Base-by-base conservation (phyloP, 805 yeast species). In the Dipodascus geniculatus region DNA sequence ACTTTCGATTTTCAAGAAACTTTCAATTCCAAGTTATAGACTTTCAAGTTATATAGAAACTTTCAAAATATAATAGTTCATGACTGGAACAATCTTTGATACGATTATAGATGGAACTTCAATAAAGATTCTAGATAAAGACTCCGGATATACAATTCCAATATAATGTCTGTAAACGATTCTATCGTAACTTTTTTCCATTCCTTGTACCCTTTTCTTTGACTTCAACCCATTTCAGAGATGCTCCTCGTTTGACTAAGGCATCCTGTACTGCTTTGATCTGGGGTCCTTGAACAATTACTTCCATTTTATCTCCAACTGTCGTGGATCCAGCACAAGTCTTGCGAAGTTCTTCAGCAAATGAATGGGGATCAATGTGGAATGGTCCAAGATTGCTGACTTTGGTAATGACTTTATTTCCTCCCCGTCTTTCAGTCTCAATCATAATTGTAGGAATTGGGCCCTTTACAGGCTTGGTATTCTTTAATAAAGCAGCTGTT, bases 211-310 rank as follows among this genome's bases (percentile, higher is more conserved):
- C 73, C 77, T 68, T 76, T 80, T 85, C 85, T 54, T 77, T 81
- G 54, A 79, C 76, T 22, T 75, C 77, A 17, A 91, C 81, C 83
- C 84, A 85, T 17, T 74, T 66, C 2, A 75, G 65, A 22, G 84
- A 82, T 23, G 91, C 68, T 0, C 96, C 95, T 52, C 73, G 71
- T 55, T 80, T 71, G 48, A 70, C 74, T 54, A 90, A 68, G 48
- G 83, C 65, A 1, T 81, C 83, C n/a, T 74, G 70, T 9, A 85
- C 79, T 0, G 75, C 65, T 49, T 79, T 76, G 22, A 81, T 81
- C 65, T 91, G 98, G 1, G 91, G 85, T 0, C 99, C 99, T 70
- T 93, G 98, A 1, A 93, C 95, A 49, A 81, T 76, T 2, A 93
- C 88, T 61, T 87, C 95, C 44, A 74, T 66, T 42, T 77, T 78